These are phyloP conservation scores for Rutstroemia sp. DNA, from an alignment of 2,329 filamentous ascomycete genomes.

Conservation along the genomic window DNA sequence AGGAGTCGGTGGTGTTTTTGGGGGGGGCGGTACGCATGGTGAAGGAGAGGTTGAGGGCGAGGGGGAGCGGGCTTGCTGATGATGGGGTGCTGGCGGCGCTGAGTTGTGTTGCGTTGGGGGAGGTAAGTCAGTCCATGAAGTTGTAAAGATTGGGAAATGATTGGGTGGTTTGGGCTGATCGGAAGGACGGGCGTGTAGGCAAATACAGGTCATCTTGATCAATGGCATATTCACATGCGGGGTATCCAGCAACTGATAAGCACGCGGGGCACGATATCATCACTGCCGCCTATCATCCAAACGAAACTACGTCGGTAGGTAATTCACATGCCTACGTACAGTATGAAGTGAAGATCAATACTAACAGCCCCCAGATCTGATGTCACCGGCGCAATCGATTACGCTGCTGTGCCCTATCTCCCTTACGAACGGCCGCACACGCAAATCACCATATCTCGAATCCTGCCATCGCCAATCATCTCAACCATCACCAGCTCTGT, in stretches of 20 bases:
- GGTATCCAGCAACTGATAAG: conserved; percentile 19
- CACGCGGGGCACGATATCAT: conserved; percentile 3
- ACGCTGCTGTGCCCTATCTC: conserved; percentile 15
- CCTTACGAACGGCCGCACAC: conserved; percentile 4
- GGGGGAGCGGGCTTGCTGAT: not conserved
- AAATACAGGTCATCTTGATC: conserved; percentile 13
- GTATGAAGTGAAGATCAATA: not conserved
- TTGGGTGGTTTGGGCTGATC: not conserved
- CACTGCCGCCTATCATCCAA: conserved; percentile 11
- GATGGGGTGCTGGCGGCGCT: conserved; percentile 7
- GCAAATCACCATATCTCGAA: conserved; percentile 10
- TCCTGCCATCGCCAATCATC: not conserved
- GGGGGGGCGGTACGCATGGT: conserved; percentile 11
- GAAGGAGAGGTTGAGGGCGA: conserved; percentile 14
- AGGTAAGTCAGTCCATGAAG: conserved; percentile 9
- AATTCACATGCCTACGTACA: not conserved
- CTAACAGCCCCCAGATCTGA: conserved; percentile 14
- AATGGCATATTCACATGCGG: conserved; percentile 21
- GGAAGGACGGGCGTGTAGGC: conserved; percentile 10
- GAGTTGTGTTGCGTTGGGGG: conserved; percentile 20
- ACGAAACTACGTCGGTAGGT: conserved; percentile 17
- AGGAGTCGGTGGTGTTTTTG: conserved; percentile 15
- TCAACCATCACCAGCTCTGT: not conserved
- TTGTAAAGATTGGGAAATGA: not conserved
- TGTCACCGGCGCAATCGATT: conserved; percentile 21